A percentile compares a stretch with the other conserved stretches of the same genome.
Conservation (phyloP, 2,329 filamentous ascomycete species). For the Ophiostoma montium region DNA sequence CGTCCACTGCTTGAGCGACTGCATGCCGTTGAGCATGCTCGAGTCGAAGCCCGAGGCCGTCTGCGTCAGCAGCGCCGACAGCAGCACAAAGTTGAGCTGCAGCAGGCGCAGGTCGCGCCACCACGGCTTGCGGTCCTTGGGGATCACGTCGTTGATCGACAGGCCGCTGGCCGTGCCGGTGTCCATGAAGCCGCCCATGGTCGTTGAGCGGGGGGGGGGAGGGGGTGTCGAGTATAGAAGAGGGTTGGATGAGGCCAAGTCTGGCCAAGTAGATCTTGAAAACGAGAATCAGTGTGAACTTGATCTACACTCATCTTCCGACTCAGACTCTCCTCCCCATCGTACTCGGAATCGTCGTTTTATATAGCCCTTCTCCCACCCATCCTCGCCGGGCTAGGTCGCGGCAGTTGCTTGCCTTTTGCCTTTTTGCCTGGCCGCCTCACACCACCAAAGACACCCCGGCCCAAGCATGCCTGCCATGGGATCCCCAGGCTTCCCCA, state of each 20-base stretch:
- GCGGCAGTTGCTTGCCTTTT: background rate
- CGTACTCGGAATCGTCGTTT: no score
- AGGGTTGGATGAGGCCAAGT: no score
- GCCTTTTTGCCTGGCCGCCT: background rate
- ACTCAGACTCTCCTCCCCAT: no score
- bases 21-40: constrained; percentile 22
- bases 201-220: constrained; percentile 57
- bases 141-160: constrained; percentile 10
- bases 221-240: no score
- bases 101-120: constrained; percentile 14
- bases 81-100: constrained; percentile 20
- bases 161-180: constrained; percentile 20
- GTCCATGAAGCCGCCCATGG: constrained; percentile 63
- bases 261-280: no score
- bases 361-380: background rate
- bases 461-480: background rate
- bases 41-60: constrained; percentile 21
- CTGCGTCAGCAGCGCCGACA: constrained; percentile 20
- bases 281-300: no score
- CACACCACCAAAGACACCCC: background rate
- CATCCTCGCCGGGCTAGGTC: background rate
- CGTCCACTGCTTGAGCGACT: constrained; percentile 20
- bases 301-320: no score
- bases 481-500: constrained; percentile 3
- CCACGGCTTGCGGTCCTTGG: constrained; percentile 13